A percentile compares a stretch with the other conserved stretches of the same genome.
Evolutionary conservation across 2,329 filamentous ascomycete genomes (phyloP).

Genomic region (Penicillium carneum): DNA sequence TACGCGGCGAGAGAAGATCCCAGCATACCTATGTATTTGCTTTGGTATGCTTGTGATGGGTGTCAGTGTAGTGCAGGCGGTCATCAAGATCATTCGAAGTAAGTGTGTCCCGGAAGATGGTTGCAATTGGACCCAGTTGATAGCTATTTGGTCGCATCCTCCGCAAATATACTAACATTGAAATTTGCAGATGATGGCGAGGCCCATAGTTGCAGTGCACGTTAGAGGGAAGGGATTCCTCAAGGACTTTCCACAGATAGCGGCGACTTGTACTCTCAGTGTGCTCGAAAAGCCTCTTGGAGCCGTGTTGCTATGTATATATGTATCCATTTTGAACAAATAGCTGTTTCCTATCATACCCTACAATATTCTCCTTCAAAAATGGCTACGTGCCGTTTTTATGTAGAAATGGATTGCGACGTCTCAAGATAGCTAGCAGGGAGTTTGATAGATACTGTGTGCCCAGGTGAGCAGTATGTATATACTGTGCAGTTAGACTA

Average conservation of each 20-base stretch:
- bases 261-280: background rate
- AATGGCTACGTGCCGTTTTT: background rate
- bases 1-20: constrained; percentile 75
- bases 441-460: background rate
- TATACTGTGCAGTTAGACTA: background rate
- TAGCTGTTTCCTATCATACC: background rate
- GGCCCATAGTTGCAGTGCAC: constrained; percentile 18
- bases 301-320: constrained; percentile 1
- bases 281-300: background rate
- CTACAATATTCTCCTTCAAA: background rate
- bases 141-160: background rate
- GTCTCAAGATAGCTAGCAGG: background rate
- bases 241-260: background rate
- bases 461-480: background rate
- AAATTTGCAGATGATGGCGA: constrained; percentile 10
- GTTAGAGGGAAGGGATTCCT: background rate
- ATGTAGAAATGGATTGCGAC: background rate
- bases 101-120: constrained; percentile 27
- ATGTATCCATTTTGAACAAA: background rate
- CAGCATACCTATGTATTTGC: constrained; percentile 72
- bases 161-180: constrained; percentile 44
- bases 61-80: constrained; percentile 77
- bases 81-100: constrained; percentile 68
- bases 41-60: constrained; percentile 84
- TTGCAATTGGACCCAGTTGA: background rate